Base-by-base conservation (phyloP, 2,329 filamentous ascomycete genomes). In the Fusarium fracticaudum region DNA sequence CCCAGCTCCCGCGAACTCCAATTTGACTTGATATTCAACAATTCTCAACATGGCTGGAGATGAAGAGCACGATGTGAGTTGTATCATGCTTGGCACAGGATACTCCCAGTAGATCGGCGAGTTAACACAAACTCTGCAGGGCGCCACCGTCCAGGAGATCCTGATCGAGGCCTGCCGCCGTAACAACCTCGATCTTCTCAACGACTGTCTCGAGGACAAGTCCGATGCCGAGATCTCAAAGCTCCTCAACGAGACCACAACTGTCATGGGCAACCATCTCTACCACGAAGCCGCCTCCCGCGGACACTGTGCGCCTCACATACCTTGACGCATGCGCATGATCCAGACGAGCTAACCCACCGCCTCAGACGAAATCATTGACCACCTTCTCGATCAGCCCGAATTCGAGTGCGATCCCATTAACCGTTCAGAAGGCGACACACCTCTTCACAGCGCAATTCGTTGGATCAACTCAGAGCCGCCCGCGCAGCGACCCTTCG, bases 111-210 rank as follows among this genome's bases (percentile, higher is more conserved):
- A 22, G n/a, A 15, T 20, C 15, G 24, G 35, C 41, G 26, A 33
- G 41, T 33, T 60, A 33, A 62, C 31, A 6, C 17, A 14, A 26
- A 17, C 14, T 53, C 33, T 53, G 24, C 12, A 17, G 93, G 96
- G 96, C 81, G 96, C 96, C 77, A 94, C 94, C 69, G 90, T 91
- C 53, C 89, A 92, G 82, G 96, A 98, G 86, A 90, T 94, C 79
- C 90, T 98, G 78, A 91, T 98, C 84, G 96, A 97, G 86, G 94
- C 96, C 78, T 97, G 94, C 85, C 94, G 96, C 71, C 91, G 95
- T 80, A 96, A 98, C 88, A 98, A 98, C 85, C 91, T 91, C 76
- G 92, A 96, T 61, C 91, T 98, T 69, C 90, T 98, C 64, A 85
- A 89, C 77, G 92, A 96, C 78, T 89, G 95, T 65, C 87, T 98